Evolutionary conservation across 1,284 basidiomycete genomes (phyloP), one percentile per base, ranked within the genome.

Genomic region (Ganoderma meredithae): DNA sequence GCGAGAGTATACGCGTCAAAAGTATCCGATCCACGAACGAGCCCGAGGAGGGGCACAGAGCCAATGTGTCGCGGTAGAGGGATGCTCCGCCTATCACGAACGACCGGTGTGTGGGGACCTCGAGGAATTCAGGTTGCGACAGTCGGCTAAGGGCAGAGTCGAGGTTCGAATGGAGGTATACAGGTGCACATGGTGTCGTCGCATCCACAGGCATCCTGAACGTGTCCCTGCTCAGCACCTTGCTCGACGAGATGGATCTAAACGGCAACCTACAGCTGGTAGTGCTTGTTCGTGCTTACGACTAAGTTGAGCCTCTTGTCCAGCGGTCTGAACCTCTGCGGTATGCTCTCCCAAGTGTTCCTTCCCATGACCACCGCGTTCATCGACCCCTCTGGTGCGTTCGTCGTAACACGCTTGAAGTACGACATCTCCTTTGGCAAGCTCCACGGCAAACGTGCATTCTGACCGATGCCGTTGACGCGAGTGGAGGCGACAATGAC

Each of bases 281-380:
- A 92, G 36, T 84, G 79, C 8, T 77, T 62, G 73, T 92, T 89
- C 39, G 88, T 84, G 73, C 90, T 95, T 43, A 98, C 83, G 43
- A 99, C 90, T 17, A 97, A 80, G 78, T 99, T 99, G 69, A 88
- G 72, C 49, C 98, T 85, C 40, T 86, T 88, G 55, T 86, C 84
- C 33, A 99, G 84, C 2, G 98, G 98, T 70, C 94, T 87, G 81
- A 94, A 95, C 79, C 90, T 94, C 8, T 78, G 74, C n/a, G 98
- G 97, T 69, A 99, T 99, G 78, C 95, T 95, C 79, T 98, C 95
- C 98, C 98, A 99, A 22, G 96, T 98, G 76, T 95, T 97, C 60
- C 97, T 86, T 7, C 98, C 98, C 98, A 99, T 99, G 68, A 99
- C 83, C 44, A 99, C 92, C 1, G 89, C 90, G 79, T 99, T 99